Evolutionary conservation across 2,329 filamentous ascomycete genomes (phyloP), one percentile per base, ranked within the genome.

Genomic region (Coniochaeta sp.): DNA sequence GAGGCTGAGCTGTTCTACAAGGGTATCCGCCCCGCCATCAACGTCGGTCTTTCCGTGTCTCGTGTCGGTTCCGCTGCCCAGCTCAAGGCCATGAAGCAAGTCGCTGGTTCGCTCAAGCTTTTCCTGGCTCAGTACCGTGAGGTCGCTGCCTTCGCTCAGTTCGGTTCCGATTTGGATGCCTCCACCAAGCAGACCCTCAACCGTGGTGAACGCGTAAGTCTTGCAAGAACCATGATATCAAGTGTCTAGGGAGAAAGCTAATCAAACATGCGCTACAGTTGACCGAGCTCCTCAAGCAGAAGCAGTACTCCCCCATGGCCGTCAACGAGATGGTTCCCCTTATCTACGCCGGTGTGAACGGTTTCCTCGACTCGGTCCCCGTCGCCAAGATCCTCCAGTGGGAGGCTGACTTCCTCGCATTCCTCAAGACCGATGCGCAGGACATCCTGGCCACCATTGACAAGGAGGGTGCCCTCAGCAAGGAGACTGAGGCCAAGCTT

Each of bases 111-210:
- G 70, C 86, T 99, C 76, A 99, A 99, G 89, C 92, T 99, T 72
- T 99, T 98, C 92, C 91, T 99, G 90, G 95, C 95, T 73, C 95
- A 99, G 85, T 99, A 99, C 88, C 95, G 95, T 95, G 95, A 99
- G 82, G 95, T 99, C 66, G 95, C 95, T 74, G 95, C 95, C 71
- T 99, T 99, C 82, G 93, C 95, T 72, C 95, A 99, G 83, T 99
- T 99, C 87, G 95, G 95, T 89, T 99, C 95, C 75, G 95, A 99
- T 86, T 85, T 99, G 70, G 95, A 99, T 83, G 95, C 95, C 71
- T 87, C 95, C 70, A 99, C 95, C 80, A 98, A 97, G 89, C 95
- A 98, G 85, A 98, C 93, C 65, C 89, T 99, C 69, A 88, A 76
- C 84, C 93, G 95, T 89, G 95, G 95, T 90, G 93, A 98, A 85